These are phyloP conservation scores for Mediolabrus comicus DNA, from an alignment of 108 stramenopile species.

Conservation along the genomic window DNA sequence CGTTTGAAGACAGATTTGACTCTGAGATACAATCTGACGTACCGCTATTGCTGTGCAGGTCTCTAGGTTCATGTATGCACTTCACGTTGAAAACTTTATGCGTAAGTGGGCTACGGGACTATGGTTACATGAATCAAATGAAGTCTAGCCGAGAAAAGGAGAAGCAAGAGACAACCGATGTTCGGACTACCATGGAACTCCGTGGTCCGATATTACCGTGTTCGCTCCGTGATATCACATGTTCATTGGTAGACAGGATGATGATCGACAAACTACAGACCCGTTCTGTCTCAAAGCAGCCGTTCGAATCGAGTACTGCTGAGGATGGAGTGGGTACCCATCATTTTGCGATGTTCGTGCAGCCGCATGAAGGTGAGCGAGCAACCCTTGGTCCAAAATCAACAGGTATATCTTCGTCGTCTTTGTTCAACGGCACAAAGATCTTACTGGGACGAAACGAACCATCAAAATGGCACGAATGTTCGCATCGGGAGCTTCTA, in stretches of 20 bases:
- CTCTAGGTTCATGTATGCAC: constrained; percentile 58
- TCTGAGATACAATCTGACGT: constrained; percentile 26
- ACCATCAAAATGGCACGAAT: constrained; percentile 18
- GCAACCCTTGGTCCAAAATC: constrained; percentile 1
- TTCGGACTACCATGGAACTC: constrained; percentile 38
- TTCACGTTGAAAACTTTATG: constrained; percentile 42
- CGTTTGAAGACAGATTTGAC: not conserved
- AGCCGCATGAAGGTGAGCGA: constrained; percentile 35
- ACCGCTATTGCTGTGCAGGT: constrained; percentile 57
- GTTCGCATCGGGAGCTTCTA: constrained; percentile 1
- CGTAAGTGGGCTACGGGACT: constrained; percentile 31
- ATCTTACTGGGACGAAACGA: constrained; percentile 10
- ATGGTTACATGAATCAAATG: constrained; percentile 25
- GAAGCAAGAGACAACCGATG: constrained; percentile 1
- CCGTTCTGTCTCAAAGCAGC: not conserved
- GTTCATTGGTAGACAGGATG: constrained; percentile 28
- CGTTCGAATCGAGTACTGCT: not conserved
- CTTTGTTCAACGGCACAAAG: constrained; percentile 30
- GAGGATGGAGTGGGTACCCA: constrained; percentile 4
- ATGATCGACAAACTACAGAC: constrained; percentile 5
- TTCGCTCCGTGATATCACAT: constrained; percentile 47
- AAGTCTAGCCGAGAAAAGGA: not conserved
- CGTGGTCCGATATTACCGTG: constrained; percentile 61
- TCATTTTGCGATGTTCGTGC: constrained; percentile 34
- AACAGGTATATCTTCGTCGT: constrained; percentile 26